A percentile compares a stretch with the other conserved stretches of the same genome.
Evolutionary conservation across 805 yeast genomes (phyloP).

Genomic region (Myxozyma melibiosi): DNA sequence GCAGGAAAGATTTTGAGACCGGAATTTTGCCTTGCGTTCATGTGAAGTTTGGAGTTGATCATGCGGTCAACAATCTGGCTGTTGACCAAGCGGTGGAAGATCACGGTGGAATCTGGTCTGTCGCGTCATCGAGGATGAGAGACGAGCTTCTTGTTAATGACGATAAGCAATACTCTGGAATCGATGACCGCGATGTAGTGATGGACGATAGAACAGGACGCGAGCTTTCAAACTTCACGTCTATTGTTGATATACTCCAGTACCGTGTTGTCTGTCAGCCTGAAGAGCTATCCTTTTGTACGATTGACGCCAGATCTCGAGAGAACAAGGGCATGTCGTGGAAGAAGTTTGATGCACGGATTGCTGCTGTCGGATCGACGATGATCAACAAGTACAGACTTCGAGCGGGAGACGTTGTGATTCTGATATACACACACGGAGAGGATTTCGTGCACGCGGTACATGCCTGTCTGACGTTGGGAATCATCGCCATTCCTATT

Average conservation of each 20-base stretch:
- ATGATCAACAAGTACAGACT: constrained; percentile 67
- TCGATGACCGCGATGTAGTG: constrained; percentile 74
- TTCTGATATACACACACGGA: constrained; percentile 80
- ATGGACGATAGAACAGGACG: constrained; percentile 76
- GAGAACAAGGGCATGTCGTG: constrained; percentile 65
- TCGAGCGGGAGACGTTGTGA: constrained; percentile 69
- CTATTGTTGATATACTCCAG: constrained; percentile 72
- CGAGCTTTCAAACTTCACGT: constrained; percentile 70
- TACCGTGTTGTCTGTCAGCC: constrained; percentile 74
- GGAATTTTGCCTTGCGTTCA: constrained; percentile 80
- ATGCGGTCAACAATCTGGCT: constrained; percentile 65
- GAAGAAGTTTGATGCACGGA: constrained; percentile 76
- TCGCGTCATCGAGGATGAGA: constrained; percentile 68
- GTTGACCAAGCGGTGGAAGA: constrained; percentile 53
- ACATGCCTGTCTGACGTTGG: constrained; percentile 83
- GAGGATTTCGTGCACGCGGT: constrained; percentile 84
- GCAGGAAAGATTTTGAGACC: constrained; percentile 71
- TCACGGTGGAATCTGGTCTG: constrained; percentile 83
- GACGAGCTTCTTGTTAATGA: constrained; percentile 59
- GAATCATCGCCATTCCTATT: constrained; percentile 76
- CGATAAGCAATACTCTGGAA: constrained; percentile 77
- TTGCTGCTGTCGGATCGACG: constrained; percentile 73
- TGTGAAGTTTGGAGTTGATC: constrained; percentile 73
- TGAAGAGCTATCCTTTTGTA: constrained; percentile 73
- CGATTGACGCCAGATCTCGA: constrained; percentile 47